Conservation (phyloP, 1,284 basidiomycete genomes). For the Fomes fomentarius region DNA sequence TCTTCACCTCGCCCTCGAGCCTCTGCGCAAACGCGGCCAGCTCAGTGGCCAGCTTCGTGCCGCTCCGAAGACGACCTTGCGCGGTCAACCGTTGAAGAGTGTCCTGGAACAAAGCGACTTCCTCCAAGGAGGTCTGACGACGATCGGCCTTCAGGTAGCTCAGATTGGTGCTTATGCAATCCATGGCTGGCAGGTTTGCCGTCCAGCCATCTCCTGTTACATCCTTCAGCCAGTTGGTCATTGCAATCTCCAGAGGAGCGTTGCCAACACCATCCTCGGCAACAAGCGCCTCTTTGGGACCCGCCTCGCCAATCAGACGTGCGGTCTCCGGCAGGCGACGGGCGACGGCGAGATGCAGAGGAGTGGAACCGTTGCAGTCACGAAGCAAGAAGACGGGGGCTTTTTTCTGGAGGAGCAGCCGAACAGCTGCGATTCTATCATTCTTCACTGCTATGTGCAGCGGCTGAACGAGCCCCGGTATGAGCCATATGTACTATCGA, state of each 20-base stretch:
- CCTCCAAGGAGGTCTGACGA: slow-evolving; percentile 26
- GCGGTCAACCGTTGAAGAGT: slow-evolving; percentile 38
- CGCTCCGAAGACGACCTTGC: slow-evolving; percentile 37
- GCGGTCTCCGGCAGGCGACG: slow-evolving; percentile 39
- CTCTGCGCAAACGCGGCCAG: slow-evolving; percentile 36
- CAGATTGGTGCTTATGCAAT: too few species aligned
- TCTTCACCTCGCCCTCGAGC: slow-evolving; percentile 37
- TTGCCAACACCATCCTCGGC: slow-evolving; percentile 59
- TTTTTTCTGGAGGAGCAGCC: slow-evolving; percentile 39
- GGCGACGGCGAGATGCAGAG: slow-evolving; percentile 50
- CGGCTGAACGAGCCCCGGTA: slow-evolving; percentile 43
- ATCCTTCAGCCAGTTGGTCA: slow-evolving; percentile 24
- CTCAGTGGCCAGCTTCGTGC: slow-evolving; percentile 37
- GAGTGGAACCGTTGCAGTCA: slow-evolving; percentile 47
- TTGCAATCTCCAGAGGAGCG: slow-evolving; percentile 50
- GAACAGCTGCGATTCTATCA: slow-evolving; percentile 31
- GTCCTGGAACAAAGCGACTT: slow-evolving; percentile 37
- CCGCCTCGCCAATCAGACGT: slow-evolving; percentile 40
- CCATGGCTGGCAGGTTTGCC: too few species aligned
- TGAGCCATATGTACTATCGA: too few species aligned
- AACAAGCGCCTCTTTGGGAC: slow-evolving; percentile 41
- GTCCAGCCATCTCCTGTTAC: slow-evolving; percentile 7
- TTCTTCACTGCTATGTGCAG: slow-evolving; percentile 51
- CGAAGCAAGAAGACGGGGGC: slow-evolving; percentile 38
- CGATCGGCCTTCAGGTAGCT: too few species aligned